Percentiles rank a stretch among this genome's conserved stretches.
These are phyloP conservation scores for Cicer bijugum DNA, from an alignment of 306 rosid species.

Conservation along the genomic window DNA sequence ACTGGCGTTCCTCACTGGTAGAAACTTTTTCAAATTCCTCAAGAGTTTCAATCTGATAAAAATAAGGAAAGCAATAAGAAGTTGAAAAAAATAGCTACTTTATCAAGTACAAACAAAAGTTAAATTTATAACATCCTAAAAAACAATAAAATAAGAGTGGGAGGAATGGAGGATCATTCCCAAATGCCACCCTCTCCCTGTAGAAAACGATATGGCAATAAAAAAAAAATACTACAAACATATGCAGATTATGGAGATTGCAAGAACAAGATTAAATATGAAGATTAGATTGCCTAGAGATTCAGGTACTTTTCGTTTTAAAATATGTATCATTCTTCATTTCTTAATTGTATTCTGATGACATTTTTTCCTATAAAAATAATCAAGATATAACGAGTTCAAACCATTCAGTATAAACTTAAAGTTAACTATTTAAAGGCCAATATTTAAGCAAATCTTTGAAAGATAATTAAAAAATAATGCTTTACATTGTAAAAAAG, in stretches of 20 bases:
- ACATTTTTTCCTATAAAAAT: neutral
- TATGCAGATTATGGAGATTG: slow-evolving; percentile 26
- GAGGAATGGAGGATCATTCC: slow-evolving; percentile 8
- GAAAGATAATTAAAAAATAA: slow-evolving; percentile 7
- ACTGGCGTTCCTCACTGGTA: slow-evolving; percentile 74
- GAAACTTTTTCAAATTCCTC: slow-evolving; percentile 71
- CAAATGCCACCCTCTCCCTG: slow-evolving; percentile 7
- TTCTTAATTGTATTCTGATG: slow-evolving; percentile 21
- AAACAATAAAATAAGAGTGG: slow-evolving; percentile 24
- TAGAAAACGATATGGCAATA: slow-evolving; percentile 1
- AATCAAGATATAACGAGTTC: slow-evolving; percentile 19
- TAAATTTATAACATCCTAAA: slow-evolving; percentile 25
- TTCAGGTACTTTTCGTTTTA: neutral
- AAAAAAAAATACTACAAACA: slow-evolving; percentile 10
- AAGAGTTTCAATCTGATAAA: slow-evolving; percentile 78
- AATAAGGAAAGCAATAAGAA: slow-evolving; percentile 30
- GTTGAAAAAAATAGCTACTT: slow-evolving; percentile 7
- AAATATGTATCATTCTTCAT: slow-evolving; percentile 19
- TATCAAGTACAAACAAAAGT: slow-evolving; percentile 10
- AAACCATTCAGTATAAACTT: slow-evolving; percentile 25
- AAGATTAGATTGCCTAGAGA: slow-evolving; percentile 14
- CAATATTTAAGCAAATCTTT: slow-evolving; percentile 10
- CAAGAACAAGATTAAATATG: neutral
- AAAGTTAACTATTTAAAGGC: slow-evolving; percentile 28
- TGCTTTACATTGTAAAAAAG: slow-evolving; percentile 28